Evolutionary conservation across 2,329 filamentous ascomycete species (phyloP).

Genomic region (Penicillium sp.): DNA sequence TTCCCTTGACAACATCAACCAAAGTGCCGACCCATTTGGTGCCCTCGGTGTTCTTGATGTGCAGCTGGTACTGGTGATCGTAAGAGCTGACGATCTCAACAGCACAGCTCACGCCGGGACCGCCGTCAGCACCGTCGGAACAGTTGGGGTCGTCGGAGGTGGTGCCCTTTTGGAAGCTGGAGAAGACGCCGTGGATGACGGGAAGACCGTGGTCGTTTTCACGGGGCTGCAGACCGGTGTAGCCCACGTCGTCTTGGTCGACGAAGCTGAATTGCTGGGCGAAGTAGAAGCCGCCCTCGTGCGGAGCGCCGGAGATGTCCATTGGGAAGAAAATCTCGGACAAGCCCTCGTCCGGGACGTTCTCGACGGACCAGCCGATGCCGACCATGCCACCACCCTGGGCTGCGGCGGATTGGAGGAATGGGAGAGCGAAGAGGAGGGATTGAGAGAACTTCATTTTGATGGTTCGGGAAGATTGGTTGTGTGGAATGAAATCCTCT

Average conservation of each 20-base stretch:
- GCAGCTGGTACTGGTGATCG: constrained; percentile 17
- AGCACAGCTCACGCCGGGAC: constrained; percentile 24
- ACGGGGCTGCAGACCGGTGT: constrained; percentile 29
- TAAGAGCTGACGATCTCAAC: constrained; percentile 22
- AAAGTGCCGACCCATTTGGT: constrained; percentile 29
- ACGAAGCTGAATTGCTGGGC: constrained; percentile 28
- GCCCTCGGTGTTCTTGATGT: constrained; percentile 20
- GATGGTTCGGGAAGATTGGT: neutral
- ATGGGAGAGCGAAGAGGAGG: constrained; percentile 8
- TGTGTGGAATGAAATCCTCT: neutral
- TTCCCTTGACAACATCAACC: constrained; percentile 19
- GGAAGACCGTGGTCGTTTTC: constrained; percentile 11
- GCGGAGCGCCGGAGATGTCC: constrained; percentile 17
- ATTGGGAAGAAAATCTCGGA: constrained; percentile 25
- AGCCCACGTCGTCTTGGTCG: constrained; percentile 20
- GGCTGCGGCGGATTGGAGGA: constrained; percentile 8
- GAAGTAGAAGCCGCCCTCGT: constrained; percentile 26
- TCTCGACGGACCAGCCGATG: constrained; percentile 12
- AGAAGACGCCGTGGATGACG: constrained; percentile 31
- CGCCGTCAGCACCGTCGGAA: constrained; percentile 27
- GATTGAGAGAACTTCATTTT: constrained; percentile 7
- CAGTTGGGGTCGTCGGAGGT: constrained; percentile 22
- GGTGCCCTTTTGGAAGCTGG: constrained; percentile 27
- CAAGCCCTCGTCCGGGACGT: constrained; percentile 11
- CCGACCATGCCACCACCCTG: constrained; percentile 8